Conservation (phyloP, 768 basidiomycete genomes). For the Gyrodon lividus region DNA sequence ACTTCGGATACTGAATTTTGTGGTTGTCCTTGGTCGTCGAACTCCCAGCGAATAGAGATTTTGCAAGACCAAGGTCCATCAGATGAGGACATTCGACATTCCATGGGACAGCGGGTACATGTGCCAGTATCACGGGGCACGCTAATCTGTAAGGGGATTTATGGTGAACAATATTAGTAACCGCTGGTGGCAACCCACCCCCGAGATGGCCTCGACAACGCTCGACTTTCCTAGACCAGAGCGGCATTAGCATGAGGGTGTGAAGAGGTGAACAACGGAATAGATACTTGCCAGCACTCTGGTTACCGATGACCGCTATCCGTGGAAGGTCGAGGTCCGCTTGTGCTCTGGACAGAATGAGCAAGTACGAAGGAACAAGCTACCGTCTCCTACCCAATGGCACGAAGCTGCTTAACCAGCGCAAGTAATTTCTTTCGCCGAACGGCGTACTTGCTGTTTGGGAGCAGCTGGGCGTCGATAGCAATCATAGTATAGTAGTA, state of each 20-base stretch:
- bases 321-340: constrained; percentile 48
- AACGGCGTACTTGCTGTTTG: constrained; percentile 22
- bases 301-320: constrained; percentile 52
- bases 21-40: constrained; percentile 31
- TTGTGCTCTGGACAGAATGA: constrained; percentile 34
- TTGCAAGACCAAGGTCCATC: constrained; percentile 34
- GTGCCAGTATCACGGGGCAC: constrained; percentile 51
- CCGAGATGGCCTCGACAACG: constrained; percentile 50
- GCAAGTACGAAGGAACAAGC: neutral
- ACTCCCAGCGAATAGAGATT: constrained; percentile 43
- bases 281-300: constrained; percentile 39
- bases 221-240: constrained; percentile 37
- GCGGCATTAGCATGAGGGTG: neutral
- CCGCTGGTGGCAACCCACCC: constrained; percentile 25
- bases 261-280: constrained; percentile 7
- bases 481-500: neutral
- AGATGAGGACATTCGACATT: constrained; percentile 32
- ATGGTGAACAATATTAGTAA: neutral
- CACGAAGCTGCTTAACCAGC: constrained; percentile 18
- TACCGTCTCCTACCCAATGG: constrained; percentile 29
- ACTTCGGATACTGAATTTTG: constrained; percentile 21
- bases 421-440: constrained; percentile 32
- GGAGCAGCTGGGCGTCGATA: neutral
- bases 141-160: constrained; percentile 23
- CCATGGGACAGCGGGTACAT: constrained; percentile 43